Conservation (phyloP, 2,329 filamentous ascomycete species). For the Ophiostoma perfectum region DNA sequence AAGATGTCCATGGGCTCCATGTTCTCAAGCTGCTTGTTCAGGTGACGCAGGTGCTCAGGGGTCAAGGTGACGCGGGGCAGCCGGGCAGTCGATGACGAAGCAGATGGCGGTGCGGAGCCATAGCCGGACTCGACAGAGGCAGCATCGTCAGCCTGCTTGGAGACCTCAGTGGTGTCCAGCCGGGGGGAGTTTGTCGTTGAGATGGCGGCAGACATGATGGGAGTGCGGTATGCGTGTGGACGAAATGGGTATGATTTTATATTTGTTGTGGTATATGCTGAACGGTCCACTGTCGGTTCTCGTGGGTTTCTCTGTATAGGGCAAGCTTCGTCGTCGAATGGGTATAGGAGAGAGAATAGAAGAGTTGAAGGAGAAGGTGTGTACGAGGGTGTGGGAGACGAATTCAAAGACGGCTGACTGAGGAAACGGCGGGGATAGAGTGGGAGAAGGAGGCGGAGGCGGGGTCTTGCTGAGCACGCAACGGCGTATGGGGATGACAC, state of each 20-base stretch:
- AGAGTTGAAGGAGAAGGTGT: background rate
- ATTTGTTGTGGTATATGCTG: background rate
- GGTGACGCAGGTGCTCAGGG: constrained; percentile 77
- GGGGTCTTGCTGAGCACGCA: constrained; percentile 6
- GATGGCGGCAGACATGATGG: constrained; percentile 13
- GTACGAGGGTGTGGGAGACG: background rate
- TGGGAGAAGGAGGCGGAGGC: background rate
- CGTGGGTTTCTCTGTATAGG: background rate
- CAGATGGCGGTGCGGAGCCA: constrained; percentile 53
- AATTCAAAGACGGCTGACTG: background rate
- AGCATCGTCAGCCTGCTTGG: constrained; percentile 38
- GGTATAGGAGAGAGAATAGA: background rate
- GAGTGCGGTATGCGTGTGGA: background rate
- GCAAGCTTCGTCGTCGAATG: background rate
- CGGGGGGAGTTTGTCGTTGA: constrained; percentile 33
- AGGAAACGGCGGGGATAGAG: background rate
- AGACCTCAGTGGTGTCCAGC: constrained; percentile 34
- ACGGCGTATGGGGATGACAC: constrained; percentile 10
- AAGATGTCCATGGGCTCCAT: constrained; percentile 88
- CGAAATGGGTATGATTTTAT: background rate
- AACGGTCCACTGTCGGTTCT: background rate
- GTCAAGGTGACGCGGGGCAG: constrained; percentile 80
- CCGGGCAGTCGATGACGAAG: constrained; percentile 52
- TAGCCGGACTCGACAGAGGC: constrained; percentile 74
- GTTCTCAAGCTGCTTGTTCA: constrained; percentile 83